Evolutionary conservation across 1,139 yeast species (phyloP).

Genomic region (Barnettozyma hawaiiensis): DNA sequence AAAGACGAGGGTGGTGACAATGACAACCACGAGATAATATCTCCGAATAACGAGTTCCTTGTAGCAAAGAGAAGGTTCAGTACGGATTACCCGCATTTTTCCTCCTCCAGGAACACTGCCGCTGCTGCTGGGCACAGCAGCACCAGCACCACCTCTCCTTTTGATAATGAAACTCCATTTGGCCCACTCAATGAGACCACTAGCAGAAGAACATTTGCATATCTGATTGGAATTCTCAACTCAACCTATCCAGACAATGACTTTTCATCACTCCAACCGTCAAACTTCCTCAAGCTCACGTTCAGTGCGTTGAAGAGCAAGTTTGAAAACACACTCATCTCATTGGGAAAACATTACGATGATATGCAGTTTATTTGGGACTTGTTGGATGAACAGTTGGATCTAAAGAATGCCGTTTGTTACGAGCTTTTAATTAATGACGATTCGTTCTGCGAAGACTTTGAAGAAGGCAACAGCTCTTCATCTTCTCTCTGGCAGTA

Average conservation of each 20-base stretch:
- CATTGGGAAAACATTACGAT: constrained; percentile 57
- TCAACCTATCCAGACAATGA: constrained; percentile 96
- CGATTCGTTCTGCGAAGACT: constrained; percentile 17
- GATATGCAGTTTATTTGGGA: constrained; percentile 83
- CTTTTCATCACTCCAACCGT: constrained; percentile 80
- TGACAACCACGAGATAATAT: constrained; percentile 16
- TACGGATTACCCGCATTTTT: constrained; percentile 13
- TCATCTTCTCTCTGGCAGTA: constrained; percentile 70
- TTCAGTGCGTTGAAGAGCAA: constrained; percentile 56
- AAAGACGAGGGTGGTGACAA: constrained; percentile 7
- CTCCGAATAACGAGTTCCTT: constrained; percentile 18
- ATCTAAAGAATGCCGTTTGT: constrained; percentile 68
- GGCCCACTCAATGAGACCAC: constrained; percentile 86
- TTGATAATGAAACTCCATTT: constrained; percentile 63
- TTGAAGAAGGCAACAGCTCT: constrained; percentile 65
- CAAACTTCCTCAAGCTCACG: constrained; percentile 61
- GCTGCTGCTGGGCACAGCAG: too few relatives aligned
- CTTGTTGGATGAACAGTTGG: constrained; percentile 76
- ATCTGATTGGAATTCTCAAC: constrained; percentile 82
- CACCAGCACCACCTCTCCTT: constrained; percentile 17
- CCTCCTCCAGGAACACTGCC: constrained; percentile 6
- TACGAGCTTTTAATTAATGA: constrained; percentile 43
- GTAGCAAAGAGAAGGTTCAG: constrained; percentile 25
- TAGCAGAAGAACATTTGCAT: constrained; percentile 84
- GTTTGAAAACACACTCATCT: constrained; percentile 73